Conservation (phyloP, 768 basidiomycete species). For the Suillus variegatus region DNA sequence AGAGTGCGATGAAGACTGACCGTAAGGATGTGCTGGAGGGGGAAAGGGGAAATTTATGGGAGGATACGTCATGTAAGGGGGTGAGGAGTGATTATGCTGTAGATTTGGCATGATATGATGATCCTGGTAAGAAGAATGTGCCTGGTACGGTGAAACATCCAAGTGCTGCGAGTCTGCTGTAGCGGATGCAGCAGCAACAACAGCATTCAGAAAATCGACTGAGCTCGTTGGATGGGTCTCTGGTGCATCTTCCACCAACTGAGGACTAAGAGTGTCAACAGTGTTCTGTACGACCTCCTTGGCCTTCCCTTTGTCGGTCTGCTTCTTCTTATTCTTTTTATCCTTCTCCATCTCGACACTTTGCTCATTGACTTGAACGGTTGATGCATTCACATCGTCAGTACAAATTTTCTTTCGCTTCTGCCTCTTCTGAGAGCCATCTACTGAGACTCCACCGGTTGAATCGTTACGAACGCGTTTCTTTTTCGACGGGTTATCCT, state of each 20-base stretch:
- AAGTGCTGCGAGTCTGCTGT: conserved; percentile 38
- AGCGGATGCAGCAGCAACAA: conserved; percentile 65
- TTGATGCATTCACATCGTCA: conserved; percentile 18
- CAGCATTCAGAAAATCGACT: conserved; percentile 61
- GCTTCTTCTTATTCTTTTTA: conserved; percentile 37
- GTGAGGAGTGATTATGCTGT: conserved; percentile 18
- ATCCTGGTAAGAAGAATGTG: conserved; percentile 37
- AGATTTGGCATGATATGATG: conserved; percentile 29
- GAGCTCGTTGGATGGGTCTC: conserved; percentile 50
- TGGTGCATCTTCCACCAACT: conserved; percentile 31
- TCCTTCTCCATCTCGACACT: neutral
- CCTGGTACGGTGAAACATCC: conserved; percentile 27
- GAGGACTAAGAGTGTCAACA: conserved; percentile 34
- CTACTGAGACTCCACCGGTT: conserved; percentile 12
- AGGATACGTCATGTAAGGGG: conserved; percentile 31
- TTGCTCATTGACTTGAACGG: neutral
- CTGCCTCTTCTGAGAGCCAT: conserved; percentile 21
- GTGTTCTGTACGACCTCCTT: conserved; percentile 30
- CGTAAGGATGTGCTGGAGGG: conserved; percentile 24
- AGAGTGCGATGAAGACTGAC: conserved; percentile 28
- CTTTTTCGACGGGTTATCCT: conserved; percentile 30
- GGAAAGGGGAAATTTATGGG: conserved; percentile 31
- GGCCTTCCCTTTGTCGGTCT: conserved; percentile 32
- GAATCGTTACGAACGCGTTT: conserved; percentile 32
- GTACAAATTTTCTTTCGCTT: conserved; percentile 35